Base-by-base conservation (phyloP, 2,329 filamentous ascomycete species). In the Magnaporthiopsis incrustans region DNA sequence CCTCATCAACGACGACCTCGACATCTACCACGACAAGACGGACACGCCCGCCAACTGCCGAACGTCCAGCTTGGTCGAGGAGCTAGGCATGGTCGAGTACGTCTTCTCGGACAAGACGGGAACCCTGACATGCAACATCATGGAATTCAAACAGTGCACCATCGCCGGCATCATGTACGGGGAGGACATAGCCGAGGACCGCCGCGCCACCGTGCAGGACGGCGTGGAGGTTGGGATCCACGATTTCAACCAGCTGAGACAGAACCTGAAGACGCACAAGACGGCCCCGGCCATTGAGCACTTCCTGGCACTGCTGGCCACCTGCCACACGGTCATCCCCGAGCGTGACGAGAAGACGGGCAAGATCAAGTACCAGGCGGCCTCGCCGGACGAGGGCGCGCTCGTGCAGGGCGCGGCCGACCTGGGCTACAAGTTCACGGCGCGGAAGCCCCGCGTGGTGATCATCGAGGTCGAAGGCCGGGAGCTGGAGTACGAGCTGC, bases 91-190 rank as follows among this genome's bases (percentile, higher is more conserved):
- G 84, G 96, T 99, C 59, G 95, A 98, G 73, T 99, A 96, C 72
- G 95, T 99, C 68, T 99, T 99, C 76, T 97, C 91, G 0, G 91
- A 96, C 81, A 96, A 96, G 77, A 96, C 91, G 0, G 91, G 91
- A 65, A 96, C 91, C 2, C 78, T 96, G 68, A 96, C 91, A 0
- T 91, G 96, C 71, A 96, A 96, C 73, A 90, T 96, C 63, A 96
- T 99, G 95, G 94, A 98, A 75, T 99, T 98, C 76, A 92, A 92
- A 73, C 92, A 98, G 76, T 96, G 91, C 71, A 90, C 90, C 0
- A 98, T 99, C 72, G 91, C 87, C 32, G 95, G 95, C 32, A 88
- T 98, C 63, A 94, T 97, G 77, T 99, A 99, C 73, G 90, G 91
- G 15, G 92, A 95, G 63, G 91, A 94, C 58, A 87, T 98, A 1